These are phyloP conservation scores for Fusarium musae DNA, from an alignment of 2,329 filamentous ascomycete genomes.

Conservation along the genomic window DNA sequence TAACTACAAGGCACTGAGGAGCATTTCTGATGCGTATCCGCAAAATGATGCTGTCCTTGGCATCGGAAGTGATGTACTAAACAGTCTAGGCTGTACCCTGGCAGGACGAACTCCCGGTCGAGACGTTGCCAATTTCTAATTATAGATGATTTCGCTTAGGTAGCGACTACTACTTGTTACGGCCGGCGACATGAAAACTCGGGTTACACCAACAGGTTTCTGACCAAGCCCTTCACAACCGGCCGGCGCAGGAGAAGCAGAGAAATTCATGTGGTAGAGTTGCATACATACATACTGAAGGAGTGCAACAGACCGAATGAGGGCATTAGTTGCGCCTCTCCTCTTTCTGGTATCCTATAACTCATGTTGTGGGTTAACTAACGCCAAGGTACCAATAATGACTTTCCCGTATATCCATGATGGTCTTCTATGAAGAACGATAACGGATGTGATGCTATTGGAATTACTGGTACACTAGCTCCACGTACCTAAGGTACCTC, in stretches of 20 bases:
- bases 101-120: not conserved
- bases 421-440: not conserved
- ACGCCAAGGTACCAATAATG: not conserved
- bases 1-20: not conserved
- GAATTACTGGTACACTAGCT: not conserved
- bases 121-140: constrained; percentile 20
- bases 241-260: not conserved
- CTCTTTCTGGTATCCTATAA: not conserved
- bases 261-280: not conserved
- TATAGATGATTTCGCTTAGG: constrained; percentile 28
- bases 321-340: not conserved
- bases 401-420: not conserved
- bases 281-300: not conserved
- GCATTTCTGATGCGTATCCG: not conserved
- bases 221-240: not conserved
- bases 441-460: not conserved
- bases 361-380: not conserved
- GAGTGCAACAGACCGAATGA: not conserved
- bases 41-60: constrained; percentile 12
- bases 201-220: constrained; percentile 16
- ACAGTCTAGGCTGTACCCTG: not conserved
- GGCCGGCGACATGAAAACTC: constrained; percentile 6
- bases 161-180: constrained; percentile 3
- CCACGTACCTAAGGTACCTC: not conserved
- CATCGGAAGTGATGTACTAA: constrained; percentile 15